These are phyloP conservation scores for Solanum aculeatissimum DNA, from an alignment of 305 asterid genomes.

Conservation along the genomic window DNA sequence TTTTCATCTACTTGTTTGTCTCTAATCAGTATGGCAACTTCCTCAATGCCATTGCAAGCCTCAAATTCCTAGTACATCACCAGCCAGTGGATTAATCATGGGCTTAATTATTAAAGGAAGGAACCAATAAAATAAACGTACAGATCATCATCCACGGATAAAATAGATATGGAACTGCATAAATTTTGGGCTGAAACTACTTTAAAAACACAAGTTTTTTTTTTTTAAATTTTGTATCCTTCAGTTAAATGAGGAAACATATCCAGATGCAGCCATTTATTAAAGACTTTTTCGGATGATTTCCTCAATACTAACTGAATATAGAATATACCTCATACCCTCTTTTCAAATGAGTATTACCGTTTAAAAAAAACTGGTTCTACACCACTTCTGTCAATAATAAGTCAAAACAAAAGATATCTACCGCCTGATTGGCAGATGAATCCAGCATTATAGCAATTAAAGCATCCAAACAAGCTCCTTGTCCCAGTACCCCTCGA, in stretches of 20 bases:
- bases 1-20: constrained; percentile 76
- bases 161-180: neutral
- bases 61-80: constrained; percentile 62
- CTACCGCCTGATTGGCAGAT: constrained; percentile 80
- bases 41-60: constrained; percentile 91
- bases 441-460: constrained; percentile 86
- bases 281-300: neutral
- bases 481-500: constrained; percentile 83
- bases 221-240: neutral
- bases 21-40: constrained; percentile 68
- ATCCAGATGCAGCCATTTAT: neutral
- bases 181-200: neutral
- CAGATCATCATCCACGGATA: neutral
- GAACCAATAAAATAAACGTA: neutral
- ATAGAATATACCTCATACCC: neutral
- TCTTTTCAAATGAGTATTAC: constrained; percentile 1
- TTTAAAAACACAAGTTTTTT: neutral
- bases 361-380: neutral
- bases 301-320: neutral
- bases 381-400: neutral
- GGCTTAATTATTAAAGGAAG: neutral
- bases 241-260: neutral
- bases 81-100: neutral
- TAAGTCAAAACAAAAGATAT: neutral
- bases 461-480: constrained; percentile 78